A percentile compares a stretch with the other conserved stretches of the same genome.
Evolutionary conservation across 1,139 yeast species (phyloP).

Genomic region (Geotrichum siamense): DNA sequence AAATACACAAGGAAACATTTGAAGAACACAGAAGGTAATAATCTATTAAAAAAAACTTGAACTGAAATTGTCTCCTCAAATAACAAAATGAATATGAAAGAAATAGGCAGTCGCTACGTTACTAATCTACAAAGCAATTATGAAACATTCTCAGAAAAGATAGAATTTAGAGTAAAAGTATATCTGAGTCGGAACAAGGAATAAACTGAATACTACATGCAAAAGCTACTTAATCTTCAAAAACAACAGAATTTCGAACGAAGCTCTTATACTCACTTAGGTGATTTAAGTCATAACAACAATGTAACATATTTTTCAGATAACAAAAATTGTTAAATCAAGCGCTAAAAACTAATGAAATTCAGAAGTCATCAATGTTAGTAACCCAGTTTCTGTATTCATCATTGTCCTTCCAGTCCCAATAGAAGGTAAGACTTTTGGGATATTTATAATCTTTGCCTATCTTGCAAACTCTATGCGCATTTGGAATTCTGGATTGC

Average conservation of each 20-base stretch:
- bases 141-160: too few species aligned
- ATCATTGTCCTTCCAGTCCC: constrained; percentile 17
- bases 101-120: too few species aligned
- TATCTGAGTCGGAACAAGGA: too few species aligned
- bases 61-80: too few species aligned
- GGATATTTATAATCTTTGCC: constrained; percentile 3
- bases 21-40: too few species aligned
- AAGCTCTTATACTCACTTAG: not conserved
- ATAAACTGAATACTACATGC: not conserved
- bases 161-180: too few species aligned
- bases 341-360: not conserved
- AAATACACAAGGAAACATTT: too few species aligned
- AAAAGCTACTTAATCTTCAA: not conserved
- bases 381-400: constrained; percentile 12
- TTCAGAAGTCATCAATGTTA: constrained; percentile 2
- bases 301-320: not conserved
- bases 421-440: constrained; percentile 16
- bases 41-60: too few species aligned
- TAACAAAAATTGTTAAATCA: not conserved
- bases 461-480: constrained; percentile 12
- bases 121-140: too few species aligned
- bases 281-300: not conserved
- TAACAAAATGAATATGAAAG: too few species aligned
- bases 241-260: not conserved
- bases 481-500: constrained; percentile 2